Conservation (phyloP, 1,139 yeast genomes). For the Suhomyces panamericanus region DNA sequence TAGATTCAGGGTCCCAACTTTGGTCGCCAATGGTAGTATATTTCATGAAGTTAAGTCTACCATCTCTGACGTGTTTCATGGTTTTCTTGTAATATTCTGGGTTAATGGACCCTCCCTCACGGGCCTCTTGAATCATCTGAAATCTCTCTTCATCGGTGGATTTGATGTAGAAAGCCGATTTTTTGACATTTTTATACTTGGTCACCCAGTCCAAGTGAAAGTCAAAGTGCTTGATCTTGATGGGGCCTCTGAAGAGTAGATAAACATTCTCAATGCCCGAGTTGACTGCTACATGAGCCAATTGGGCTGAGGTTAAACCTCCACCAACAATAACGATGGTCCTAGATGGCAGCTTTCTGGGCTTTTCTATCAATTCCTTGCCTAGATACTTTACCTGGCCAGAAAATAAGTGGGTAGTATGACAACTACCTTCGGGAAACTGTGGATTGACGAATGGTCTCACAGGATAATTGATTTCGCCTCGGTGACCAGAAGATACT, state of each 20-base stretch:
- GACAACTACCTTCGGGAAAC: constrained; percentile 38
- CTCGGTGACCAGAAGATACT: constrained; percentile 45
- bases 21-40: constrained; percentile 25
- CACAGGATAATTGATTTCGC: constrained; percentile 38
- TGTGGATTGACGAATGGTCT: constrained; percentile 25
- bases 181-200: constrained; percentile 45
- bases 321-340: constrained; percentile 47
- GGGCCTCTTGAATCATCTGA: constrained; percentile 43
- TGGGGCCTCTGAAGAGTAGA: constrained; percentile 39
- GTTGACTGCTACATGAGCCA: constrained; percentile 41
- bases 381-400: constrained; percentile 27
- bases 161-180: constrained; percentile 43
- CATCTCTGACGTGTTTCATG: constrained; percentile 30
- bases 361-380: constrained; percentile 18
- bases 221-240: constrained; percentile 51
- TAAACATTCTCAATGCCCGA: constrained; percentile 34
- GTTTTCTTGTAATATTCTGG: constrained; percentile 44
- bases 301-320: constrained; percentile 50
- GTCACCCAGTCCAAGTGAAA: constrained; percentile 56
- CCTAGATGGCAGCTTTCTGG: constrained; percentile 17
- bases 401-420: constrained; percentile 43
- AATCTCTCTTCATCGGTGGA: constrained; percentile 45
- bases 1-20: constrained; percentile 22
- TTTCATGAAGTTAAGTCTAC: constrained; percentile 27
- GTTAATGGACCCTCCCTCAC: constrained; percentile 52